Base-by-base conservation (phyloP, 2,329 filamentous ascomycete species). In the Monilinia fructigena region DNA sequence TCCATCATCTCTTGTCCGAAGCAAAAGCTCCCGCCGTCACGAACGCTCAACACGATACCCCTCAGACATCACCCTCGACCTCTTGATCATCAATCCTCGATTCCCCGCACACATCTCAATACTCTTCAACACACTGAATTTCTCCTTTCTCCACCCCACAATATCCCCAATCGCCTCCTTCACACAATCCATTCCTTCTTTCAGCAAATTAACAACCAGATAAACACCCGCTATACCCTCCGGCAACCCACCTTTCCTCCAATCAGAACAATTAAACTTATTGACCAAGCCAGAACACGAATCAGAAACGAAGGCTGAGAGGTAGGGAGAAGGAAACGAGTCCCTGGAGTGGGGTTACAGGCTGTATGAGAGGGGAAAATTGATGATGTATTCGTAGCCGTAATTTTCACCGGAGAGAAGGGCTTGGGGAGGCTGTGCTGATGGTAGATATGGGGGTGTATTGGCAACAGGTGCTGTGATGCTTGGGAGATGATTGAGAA, bases 191-290 rank as follows among this genome's bases (percentile, higher is more conserved):
- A 8, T 4, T 4, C 12, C 28, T 4, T 58, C 42, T 2, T 3
- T 26, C 5, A 16, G 8, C 14, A 48, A 11, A 10, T 23, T 1
- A 18, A 48, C 3, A 4, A 23, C 7, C 4, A 48, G 4, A 11
- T 60, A 60, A 1, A 35, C 42, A 16, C 20, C 28, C 20, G 20
- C n/a, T 35, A n/a, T 11, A 1, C 1, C 10, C 3, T 35, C 1
- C 0, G 20, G 11, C 2, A 31, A 31, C 0, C 20, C 28, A 4
- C 26, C 3, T 0, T 18, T 48, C 47, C 12, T n/a, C 2, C 0
- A 1, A n/a, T 59, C 11, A 31, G 12, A 10, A n/a, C 11, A 59
- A n/a, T 6, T 28, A 14, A 10, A 16, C 14, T 59, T 47, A 16
- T 28, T 59, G 23, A 35, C 10, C 12, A 35, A 31, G 10, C 1